phyloP scores from a whole-genome alignment of 2,329 filamentous ascomycete genomes.

The Xylariaceae sp. region DNA sequence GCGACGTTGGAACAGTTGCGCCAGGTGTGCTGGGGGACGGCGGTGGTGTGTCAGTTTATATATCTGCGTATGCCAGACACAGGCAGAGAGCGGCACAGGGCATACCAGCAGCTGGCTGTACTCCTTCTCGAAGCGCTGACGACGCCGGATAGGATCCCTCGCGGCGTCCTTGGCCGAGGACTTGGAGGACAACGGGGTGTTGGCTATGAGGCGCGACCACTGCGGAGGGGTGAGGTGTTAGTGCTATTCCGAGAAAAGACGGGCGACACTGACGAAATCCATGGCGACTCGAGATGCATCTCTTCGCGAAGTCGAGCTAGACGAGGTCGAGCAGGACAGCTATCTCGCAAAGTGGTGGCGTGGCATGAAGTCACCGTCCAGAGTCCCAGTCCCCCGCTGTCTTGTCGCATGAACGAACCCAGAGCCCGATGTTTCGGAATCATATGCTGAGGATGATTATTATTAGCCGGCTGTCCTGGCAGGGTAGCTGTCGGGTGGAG shows the following conservation, averaged over 20 bases:
- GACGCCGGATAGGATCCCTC: conserved; percentile 61
- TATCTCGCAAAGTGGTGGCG: not conserved
- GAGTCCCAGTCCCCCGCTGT: too few relatives aligned
- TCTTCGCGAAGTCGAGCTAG: conserved; percentile 27
- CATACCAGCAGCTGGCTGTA: conserved; percentile 61
- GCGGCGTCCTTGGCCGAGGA: conserved; percentile 57
- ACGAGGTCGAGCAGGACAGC: not conserved
- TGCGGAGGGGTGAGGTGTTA: conserved; percentile 32
- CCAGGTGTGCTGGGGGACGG: conserved; percentile 51
- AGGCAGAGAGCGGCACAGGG: not conserved
- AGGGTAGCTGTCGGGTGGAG: too few relatives aligned
- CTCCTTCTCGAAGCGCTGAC: conserved; percentile 66
- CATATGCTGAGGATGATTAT: too few relatives aligned
- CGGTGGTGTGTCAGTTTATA: too few relatives aligned
- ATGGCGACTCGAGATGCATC: conserved; percentile 50
- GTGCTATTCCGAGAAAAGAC: not conserved
- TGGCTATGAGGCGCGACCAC: conserved; percentile 68
- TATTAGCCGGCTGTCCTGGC: too few relatives aligned
- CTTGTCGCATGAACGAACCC: not conserved
- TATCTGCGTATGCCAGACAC: too few relatives aligned
- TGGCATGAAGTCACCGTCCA: not conserved
- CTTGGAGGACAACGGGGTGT: conserved; percentile 56
- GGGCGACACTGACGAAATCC: conserved; percentile 52
- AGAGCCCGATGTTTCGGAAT: not conserved
- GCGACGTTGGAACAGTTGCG: conserved; percentile 59